Conservation (phyloP, 2,329 filamentous ascomycete species). For the Monilinia fructigena region DNA sequence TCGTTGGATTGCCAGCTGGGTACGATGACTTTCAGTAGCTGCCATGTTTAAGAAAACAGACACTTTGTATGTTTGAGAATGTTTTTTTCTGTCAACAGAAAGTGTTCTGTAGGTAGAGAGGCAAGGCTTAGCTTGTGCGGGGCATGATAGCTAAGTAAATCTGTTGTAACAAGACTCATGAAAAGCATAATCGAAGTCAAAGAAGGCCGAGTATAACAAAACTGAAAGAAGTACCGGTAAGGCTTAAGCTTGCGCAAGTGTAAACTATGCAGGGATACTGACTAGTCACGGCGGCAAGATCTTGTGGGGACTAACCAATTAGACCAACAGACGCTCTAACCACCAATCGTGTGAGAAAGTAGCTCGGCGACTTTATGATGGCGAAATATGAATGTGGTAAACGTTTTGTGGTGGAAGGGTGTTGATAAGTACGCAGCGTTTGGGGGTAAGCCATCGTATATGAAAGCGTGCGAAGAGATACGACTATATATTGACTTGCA, state of each 20-base stretch:
- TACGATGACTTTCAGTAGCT: slow-evolving; percentile 1
- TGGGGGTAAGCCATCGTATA: neutral
- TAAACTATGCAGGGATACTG: neutral
- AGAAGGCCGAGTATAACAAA: neutral
- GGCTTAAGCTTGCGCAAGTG: neutral
- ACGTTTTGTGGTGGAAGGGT: too few species aligned
- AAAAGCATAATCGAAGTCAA: neutral
- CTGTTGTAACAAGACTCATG: neutral
- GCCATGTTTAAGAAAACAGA: neutral
- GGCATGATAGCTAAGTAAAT: neutral
- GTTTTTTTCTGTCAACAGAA: slow-evolving; percentile 2
- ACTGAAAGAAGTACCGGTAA: neutral
- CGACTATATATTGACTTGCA: neutral
- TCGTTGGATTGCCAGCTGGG: neutral
- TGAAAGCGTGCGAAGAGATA: neutral
- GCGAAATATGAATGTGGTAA: neutral
- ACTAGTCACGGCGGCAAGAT: slow-evolving; percentile 13
- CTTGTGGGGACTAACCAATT: slow-evolving; percentile 2
- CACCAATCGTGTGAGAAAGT: neutral
- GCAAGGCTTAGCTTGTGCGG: slow-evolving; percentile 5
- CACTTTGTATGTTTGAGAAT: neutral
- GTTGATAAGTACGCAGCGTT: neutral
- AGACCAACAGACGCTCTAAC: neutral
- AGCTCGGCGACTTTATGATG: neutral
- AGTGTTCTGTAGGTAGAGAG: slow-evolving; percentile 5